Conservation (phyloP, 169 alveolate genomes). For the Cryptosporidium xiaoi region DNA sequence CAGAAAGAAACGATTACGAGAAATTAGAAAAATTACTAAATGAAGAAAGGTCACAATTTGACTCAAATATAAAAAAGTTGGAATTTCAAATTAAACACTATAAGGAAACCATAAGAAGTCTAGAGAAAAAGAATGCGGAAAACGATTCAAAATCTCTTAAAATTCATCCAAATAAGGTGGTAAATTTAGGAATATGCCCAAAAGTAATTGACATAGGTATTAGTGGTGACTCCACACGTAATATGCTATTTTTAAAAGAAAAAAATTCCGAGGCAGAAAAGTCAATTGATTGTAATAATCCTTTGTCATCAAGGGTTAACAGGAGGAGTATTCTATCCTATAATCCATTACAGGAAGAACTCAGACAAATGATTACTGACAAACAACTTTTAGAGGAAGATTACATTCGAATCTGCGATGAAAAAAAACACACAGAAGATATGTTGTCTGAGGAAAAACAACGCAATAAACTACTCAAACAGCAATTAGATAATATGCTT, state of each 20-base stretch:
- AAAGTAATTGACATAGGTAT: too few relatives aligned
- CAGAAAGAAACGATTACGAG: slow-evolving; percentile 3
- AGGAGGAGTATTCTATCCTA: not conserved
- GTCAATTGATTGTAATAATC: not conserved
- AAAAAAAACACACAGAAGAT: slow-evolving; percentile 16
- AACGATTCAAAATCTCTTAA: not conserved
- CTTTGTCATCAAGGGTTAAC: not conserved
- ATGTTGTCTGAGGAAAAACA: slow-evolving; percentile 25
- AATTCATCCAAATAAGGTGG: not conserved
- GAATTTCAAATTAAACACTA: slow-evolving; percentile 9
- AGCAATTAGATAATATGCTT: slow-evolving; percentile 48
- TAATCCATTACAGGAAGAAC: slow-evolving; percentile 29
- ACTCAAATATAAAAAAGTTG: slow-evolving; percentile 1
- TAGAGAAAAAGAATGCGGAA: slow-evolving; percentile 17
- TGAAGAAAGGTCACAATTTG: not conserved
- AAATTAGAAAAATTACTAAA: not conserved
- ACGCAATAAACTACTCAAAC: slow-evolving; percentile 34
- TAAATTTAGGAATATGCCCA: not conserved
- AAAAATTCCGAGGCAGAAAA: not conserved
- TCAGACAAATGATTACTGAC: slow-evolving; percentile 24
- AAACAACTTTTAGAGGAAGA: slow-evolving; percentile 59
- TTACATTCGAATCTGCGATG: slow-evolving; percentile 14
- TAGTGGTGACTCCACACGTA: not conserved
- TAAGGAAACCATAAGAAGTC: not conserved
- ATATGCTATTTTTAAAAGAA: not conserved